Percentiles rank a stretch among this genome's conserved stretches.
Conservation (phyloP, 2,329 filamentous ascomycete genomes). For the Calonectria pteridis region DNA sequence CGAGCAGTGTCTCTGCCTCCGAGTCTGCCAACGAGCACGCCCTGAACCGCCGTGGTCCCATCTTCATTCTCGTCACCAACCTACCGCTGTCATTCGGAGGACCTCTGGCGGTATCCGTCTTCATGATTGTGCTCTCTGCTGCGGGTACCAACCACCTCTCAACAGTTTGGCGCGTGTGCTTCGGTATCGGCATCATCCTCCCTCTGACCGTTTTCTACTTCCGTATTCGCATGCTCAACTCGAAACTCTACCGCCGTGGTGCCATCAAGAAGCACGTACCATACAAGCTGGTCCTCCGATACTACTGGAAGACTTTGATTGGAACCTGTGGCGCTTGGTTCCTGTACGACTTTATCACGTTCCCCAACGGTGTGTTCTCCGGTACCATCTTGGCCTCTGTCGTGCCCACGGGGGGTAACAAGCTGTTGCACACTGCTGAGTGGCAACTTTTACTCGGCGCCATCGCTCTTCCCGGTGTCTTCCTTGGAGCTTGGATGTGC, state of each 20-base stretch:
- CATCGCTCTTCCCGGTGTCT: slow-evolving; percentile 61
- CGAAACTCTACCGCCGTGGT: slow-evolving; percentile 62
- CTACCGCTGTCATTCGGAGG: slow-evolving; percentile 48
- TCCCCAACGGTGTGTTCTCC: slow-evolving; percentile 61
- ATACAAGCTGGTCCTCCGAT: slow-evolving; percentile 61
- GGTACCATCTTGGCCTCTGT: slow-evolving; percentile 57
- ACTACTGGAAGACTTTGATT: slow-evolving; percentile 67
- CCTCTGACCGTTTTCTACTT: slow-evolving; percentile 69
- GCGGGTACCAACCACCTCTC: slow-evolving; percentile 50
- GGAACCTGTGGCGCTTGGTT: slow-evolving; percentile 69
- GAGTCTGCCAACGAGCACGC: slow-evolving; percentile 62
- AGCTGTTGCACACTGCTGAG: slow-evolving; percentile 58
- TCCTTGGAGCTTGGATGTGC: slow-evolving; percentile 62
- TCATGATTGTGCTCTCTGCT: slow-evolving; percentile 59
- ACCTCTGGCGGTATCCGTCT: slow-evolving; percentile 56
- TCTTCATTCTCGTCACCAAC: slow-evolving; percentile 62
- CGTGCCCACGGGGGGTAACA: slow-evolving; percentile 48
- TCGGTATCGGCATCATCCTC: slow-evolving; percentile 61
- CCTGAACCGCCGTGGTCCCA: slow-evolving; percentile 52
- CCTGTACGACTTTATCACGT: slow-evolving; percentile 63
- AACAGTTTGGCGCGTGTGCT: slow-evolving; percentile 62
- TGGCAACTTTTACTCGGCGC: slow-evolving; percentile 61
- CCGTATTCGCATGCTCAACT: slow-evolving; percentile 65
- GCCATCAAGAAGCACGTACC: slow-evolving; percentile 66
- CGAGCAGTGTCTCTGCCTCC: slow-evolving; percentile 58